Evolutionary conservation across 1,284 basidiomycete genomes (phyloP).

Genomic region (Pseudomicrostroma phylloplanum): DNA sequence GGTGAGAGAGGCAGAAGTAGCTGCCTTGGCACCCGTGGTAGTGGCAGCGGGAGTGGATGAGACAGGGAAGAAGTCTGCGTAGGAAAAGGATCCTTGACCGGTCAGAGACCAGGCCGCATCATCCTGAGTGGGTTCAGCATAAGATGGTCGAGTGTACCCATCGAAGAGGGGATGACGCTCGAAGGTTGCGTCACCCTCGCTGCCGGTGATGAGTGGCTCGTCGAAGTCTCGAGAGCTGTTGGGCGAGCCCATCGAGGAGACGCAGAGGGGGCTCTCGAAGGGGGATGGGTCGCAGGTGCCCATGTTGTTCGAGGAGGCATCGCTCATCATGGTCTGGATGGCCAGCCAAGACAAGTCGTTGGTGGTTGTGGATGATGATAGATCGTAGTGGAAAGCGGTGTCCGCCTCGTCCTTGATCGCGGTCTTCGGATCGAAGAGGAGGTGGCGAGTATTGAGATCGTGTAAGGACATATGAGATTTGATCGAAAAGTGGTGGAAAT

Average conservation of each 20-base stretch:
- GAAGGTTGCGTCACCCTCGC: neutral
- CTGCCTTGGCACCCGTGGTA: neutral
- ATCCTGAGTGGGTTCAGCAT: too few species aligned
- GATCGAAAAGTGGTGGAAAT: too few species aligned
- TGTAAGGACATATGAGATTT: too few species aligned
- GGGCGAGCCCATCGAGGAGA: slow-evolving; percentile 6
- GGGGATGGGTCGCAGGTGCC: neutral
- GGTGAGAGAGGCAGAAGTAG: too few species aligned
- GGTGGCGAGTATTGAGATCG: too few species aligned
- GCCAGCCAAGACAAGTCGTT: neutral
- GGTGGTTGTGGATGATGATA: too few species aligned
- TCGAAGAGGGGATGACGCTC: neutral
- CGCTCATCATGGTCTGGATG: neutral
- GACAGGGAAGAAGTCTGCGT: slow-evolving; percentile 1
- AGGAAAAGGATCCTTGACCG: neutral
- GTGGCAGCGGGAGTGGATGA: neutral
- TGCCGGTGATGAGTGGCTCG: neutral
- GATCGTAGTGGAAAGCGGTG: too few species aligned
- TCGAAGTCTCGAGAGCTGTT: slow-evolving; percentile 8
- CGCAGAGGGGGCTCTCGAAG: slow-evolving; percentile 4
- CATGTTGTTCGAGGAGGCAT: neutral
- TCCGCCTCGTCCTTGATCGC: too few species aligned
- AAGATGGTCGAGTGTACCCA: too few species aligned
- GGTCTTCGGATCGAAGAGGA: too few species aligned
- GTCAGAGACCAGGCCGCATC: too few species aligned